These are phyloP conservation scores for Catharanthus roseus DNA, from an alignment of 257 asterid genomes.

Conservation along the genomic window DNA sequence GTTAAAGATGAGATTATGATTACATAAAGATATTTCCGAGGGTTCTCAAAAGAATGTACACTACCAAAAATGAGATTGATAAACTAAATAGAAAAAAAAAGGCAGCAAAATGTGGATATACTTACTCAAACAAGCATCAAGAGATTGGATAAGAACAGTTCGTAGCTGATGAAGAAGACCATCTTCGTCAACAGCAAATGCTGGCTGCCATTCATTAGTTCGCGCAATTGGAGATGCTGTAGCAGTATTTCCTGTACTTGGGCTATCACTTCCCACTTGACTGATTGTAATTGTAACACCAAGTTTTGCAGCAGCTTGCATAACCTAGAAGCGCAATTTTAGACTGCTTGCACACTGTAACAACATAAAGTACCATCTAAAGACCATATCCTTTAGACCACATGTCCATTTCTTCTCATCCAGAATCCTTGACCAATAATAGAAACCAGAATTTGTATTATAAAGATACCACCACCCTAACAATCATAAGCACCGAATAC, in stretches of 20 bases:
- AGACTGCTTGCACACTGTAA: not conserved
- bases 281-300: slow-evolving; percentile 58
- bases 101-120: slow-evolving; percentile 19
- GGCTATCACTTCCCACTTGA: slow-evolving; percentile 73
- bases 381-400: not conserved
- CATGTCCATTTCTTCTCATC: not conserved
- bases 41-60: slow-evolving; percentile 7
- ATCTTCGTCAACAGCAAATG: slow-evolving; percentile 81
- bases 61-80: slow-evolving; percentile 6
- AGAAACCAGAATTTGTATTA: not conserved
- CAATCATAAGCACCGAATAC: not conserved
- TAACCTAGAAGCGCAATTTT: slow-evolving; percentile 44
- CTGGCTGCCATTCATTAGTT: slow-evolving; percentile 73
- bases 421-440: not conserved
- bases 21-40: slow-evolving; percentile 7
- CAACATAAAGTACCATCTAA: slow-evolving; percentile 5
- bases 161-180: slow-evolving; percentile 86
- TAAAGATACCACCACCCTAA: not conserved
- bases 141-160: slow-evolving; percentile 62
- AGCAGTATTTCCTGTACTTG: slow-evolving; percentile 40
- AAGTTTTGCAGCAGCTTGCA: slow-evolving; percentile 71
- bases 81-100: too few relatives aligned
- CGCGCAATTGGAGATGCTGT: slow-evolving; percentile 52
- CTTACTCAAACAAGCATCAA: slow-evolving; percentile 57
- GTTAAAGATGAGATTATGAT: slow-evolving; percentile 16